A percentile compares a stretch with the other conserved stretches of the same genome.
These are phyloP conservation scores for Paraglomus occultum DNA, from an alignment of 192 early-diverging fungal genomes.

Conservation along the genomic window DNA sequence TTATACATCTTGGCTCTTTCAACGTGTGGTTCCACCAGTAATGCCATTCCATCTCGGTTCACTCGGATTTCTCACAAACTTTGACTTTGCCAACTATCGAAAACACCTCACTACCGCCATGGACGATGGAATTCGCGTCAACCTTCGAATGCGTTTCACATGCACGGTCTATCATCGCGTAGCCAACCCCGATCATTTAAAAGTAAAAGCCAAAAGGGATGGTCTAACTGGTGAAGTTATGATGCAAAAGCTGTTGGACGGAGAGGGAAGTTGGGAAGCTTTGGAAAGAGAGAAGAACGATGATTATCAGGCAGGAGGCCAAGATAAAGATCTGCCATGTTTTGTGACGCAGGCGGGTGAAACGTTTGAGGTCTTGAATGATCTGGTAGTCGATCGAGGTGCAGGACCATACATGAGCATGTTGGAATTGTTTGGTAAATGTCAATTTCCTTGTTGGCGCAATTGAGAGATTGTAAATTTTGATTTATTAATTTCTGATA, in stretches of 20 bases:
- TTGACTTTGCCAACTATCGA: slow-evolving; percentile 64
- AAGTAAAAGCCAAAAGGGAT: slow-evolving; percentile 43
- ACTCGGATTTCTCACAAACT: slow-evolving; percentile 92
- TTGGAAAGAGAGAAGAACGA: slow-evolving; percentile 29
- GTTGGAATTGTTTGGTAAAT: slow-evolving; percentile 76
- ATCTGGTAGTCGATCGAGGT: slow-evolving; percentile 92
- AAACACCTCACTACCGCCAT: slow-evolving; percentile 61
- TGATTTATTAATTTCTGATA: neutral
- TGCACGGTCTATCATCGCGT: slow-evolving; percentile 83
- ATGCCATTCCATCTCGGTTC: slow-evolving; percentile 92
- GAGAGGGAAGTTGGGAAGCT: slow-evolving; percentile 17
- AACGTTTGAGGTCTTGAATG: slow-evolving; percentile 92
- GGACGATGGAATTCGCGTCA: slow-evolving; percentile 73
- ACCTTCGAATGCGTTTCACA: slow-evolving; percentile 83
- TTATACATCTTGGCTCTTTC: slow-evolving; percentile 90
- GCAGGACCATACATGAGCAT: slow-evolving; percentile 88
- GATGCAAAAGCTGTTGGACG: slow-evolving; percentile 12
- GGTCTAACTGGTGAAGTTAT: slow-evolving; percentile 31
- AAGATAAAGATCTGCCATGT: slow-evolving; percentile 46
- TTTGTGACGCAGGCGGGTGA: slow-evolving; percentile 61
- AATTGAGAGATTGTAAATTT: neutral
- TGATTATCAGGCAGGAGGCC: slow-evolving; percentile 33
- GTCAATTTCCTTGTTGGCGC: neutral
- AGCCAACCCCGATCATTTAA: slow-evolving; percentile 29
- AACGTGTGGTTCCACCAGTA: slow-evolving; percentile 85